Evolutionary conservation across 805 yeast species (phyloP), one percentile per base, ranked within the genome.

Genomic region (Starmerella roubikii): DNA sequence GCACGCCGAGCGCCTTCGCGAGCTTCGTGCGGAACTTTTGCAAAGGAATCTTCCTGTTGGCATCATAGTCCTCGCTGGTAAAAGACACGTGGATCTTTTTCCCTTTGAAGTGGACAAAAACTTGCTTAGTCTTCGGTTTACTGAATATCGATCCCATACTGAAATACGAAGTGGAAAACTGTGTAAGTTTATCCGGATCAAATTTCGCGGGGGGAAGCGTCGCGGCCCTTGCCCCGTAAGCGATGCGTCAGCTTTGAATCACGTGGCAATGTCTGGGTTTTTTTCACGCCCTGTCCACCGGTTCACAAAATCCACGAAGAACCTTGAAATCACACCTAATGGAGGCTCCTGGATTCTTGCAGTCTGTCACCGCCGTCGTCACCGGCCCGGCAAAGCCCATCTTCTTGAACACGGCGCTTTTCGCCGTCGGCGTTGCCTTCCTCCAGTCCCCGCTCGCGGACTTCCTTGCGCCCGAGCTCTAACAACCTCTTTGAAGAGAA

Each of bases 31-130:
- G 68, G 39, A 84, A 64, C 46, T 76, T 73, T 15, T 64, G 68
- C 25, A 86, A 65, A 16, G 76, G 71, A 9, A 86, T 73, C 1
- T 93, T 93, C 73, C 86, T 4, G n/a, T 42, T 28, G 19, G 25
- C 35, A 20, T 42, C 31, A 32, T 38, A 47, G 40, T 56, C 60
- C 19, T 44, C 51, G 2, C 33, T 32, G 34, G 42, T 44, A 34
- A 56, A 51, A 10, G 43, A 36, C 8, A 56, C 45, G 26, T 40
- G 45, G 32, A 42, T 43, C 13, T 47, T 42, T 28, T 49, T 41
- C 22, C 46, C 45, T 17, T 47, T 45, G 37, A 41, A 42, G 29
- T 48, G 50, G 15, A 54, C 52, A 7, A 39, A 24, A 26, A 54
- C 41, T 13, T 42, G 45, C 25, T 31, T 42, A 16, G 36, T 39